Evolutionary conservation across 371 early-diverging fungal genomes (phyloP).

Genomic region (Mucor plumbeus): DNA sequence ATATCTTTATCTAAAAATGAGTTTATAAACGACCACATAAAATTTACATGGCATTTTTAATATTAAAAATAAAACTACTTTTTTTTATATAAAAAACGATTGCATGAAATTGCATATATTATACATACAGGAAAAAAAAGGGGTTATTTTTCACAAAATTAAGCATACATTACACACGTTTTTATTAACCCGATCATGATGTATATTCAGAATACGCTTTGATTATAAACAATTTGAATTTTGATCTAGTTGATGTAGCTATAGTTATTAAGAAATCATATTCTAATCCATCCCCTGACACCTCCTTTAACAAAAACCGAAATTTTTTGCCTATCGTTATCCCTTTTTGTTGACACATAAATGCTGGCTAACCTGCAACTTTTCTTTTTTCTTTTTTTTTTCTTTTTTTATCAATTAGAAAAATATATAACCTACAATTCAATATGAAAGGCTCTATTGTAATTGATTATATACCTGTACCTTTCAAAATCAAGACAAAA

Average conservation of each 20-base stretch:
- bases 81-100: neutral
- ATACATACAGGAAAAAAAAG: neutral
- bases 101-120: conserved; percentile 1
- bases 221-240: neutral
- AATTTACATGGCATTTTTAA: neutral
- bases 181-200: too few species aligned
- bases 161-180: neutral
- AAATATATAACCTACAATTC: neutral
- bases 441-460: conserved; percentile 13
- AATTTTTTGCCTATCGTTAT: neutral
- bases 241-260: neutral
- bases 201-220: too few species aligned
- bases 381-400: neutral
- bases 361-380: neutral
- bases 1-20: neutral
- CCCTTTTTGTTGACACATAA: conserved; percentile 4
- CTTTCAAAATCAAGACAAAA: conserved; percentile 2
- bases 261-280: neutral
- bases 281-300: conserved; percentile 2
- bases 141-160: neutral
- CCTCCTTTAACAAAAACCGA: neutral
- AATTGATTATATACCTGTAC: conserved; percentile 12
- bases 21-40: neutral
- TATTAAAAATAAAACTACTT: neutral
- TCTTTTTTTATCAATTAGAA: neutral